Conservation (phyloP, 768 basidiomycete genomes). For the Lentinula detonsa region DNA sequence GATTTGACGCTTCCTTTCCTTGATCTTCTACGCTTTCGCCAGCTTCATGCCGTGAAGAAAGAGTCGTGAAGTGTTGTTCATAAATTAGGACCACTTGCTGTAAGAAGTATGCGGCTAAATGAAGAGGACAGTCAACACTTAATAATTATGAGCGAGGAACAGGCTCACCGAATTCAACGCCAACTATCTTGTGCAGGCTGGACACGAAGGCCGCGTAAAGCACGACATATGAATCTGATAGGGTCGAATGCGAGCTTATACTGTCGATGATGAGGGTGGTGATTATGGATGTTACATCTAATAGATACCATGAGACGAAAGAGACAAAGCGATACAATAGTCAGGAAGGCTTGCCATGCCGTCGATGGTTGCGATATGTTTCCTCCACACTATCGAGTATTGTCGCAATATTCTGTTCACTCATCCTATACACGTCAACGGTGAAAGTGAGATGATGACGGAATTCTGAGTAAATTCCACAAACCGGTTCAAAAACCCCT, state of each 20-base stretch:
- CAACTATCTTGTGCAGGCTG: slow-evolving; percentile 72
- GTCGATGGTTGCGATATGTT: slow-evolving; percentile 66
- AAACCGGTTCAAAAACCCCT: slow-evolving; percentile 85
- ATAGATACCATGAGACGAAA: neutral
- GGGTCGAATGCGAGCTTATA: slow-evolving; percentile 72
- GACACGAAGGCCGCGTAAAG: slow-evolving; percentile 84
- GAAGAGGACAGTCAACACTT: neutral
- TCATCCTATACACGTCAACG: slow-evolving; percentile 49
- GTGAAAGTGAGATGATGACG: neutral
- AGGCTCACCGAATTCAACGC: slow-evolving; percentile 79
- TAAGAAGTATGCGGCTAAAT: slow-evolving; percentile 74
- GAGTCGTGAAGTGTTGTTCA: slow-evolving; percentile 43
- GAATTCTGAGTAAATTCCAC: neutral
- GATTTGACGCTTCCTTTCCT: slow-evolving; percentile 87
- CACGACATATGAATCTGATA: slow-evolving; percentile 86
- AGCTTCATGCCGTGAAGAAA: slow-evolving; percentile 16
- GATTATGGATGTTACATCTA: slow-evolving; percentile 79
- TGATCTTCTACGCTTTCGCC: slow-evolving; percentile 26
- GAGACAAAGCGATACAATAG: neutral
- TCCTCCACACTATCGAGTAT: slow-evolving; percentile 73
- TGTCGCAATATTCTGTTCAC: slow-evolving; percentile 79
- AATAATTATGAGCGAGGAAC: neutral
- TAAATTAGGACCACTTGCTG: slow-evolving; percentile 67
- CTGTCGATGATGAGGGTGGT: slow-evolving; percentile 73
- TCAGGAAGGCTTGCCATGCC: slow-evolving; percentile 54